Evolutionary conservation across 2,329 filamentous ascomycete genomes (phyloP), one percentile per base, ranked within the genome.

Genomic region (Nakataea oryzae): DNA sequence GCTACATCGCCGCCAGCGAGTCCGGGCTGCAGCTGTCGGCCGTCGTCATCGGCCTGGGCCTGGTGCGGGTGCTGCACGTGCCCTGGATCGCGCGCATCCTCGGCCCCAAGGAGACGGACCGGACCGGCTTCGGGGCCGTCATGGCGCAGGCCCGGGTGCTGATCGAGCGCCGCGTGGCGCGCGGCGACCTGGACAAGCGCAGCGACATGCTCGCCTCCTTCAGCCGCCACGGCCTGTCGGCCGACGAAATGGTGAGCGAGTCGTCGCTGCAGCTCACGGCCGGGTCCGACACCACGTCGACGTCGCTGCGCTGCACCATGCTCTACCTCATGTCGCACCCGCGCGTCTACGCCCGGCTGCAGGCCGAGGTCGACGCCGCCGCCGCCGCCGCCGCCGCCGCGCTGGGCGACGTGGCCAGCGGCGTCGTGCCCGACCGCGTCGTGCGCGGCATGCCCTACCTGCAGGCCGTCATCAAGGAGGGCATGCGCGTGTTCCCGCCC

Each of bases 271-370:
- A 58, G 21, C 58, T 60, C 57, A 12, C 79, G 2, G 80, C 80
- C 3, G 81, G 81, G 3, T 78, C 78, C 1, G 81, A 84, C 65
- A 81, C 78, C 17, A 81, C 79, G 0, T 77, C 81, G 0, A 78
- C 76, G 0, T 74, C 76, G 5, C 73, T 83, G 9, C 75, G 80
- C 5, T 71, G 75, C 50, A 79, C 75, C 6, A 57, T 67, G 59
- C 13, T 66, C 13, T 65, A 63, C 55, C 41, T 65, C 11, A 64
- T 66, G 60, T 65, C 62, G 12, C 59, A 61, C 29, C 64, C 66
- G 2, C 54, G 54, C 5, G 63, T 59, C 4, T 64, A 64, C 57
- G 56, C 59, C 32, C 60, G 54, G 21, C 64, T 67, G 54, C 63
- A 65, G 55, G 41, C 41, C 21, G 63, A 66, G n/a, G 66, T 67